phyloP scores from a whole-genome alignment of 139 green algal species.

The Nannochloris sp. region DNA sequence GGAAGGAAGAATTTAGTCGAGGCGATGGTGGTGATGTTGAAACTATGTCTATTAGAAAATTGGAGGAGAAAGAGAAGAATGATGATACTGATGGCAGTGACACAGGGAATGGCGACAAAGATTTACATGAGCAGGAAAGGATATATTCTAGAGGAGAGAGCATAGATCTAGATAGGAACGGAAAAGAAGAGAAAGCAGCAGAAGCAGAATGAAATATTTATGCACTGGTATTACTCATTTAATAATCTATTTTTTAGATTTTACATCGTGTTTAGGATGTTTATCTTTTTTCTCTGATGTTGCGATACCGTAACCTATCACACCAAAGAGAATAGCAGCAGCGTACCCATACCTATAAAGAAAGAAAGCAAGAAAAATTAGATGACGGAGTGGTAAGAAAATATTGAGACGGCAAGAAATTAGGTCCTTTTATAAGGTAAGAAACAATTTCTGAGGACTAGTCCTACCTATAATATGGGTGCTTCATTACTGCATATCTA shows the following conservation, averaged over 20 bases:
- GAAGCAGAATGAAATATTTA: neutral
- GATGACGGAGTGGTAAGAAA: too few relatives aligned
- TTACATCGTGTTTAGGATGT: neutral
- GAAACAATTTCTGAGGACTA: too few relatives aligned
- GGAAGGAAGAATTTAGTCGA: neutral
- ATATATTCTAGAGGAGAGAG: neutral
- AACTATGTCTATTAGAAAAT: too few relatives aligned
- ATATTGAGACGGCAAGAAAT: too few relatives aligned
- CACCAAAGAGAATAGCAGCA: neutral
- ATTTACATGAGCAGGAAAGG: neutral
- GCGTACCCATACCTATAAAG: neutral
- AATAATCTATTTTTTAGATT: neutral
- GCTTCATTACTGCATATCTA: constrained; percentile 11
- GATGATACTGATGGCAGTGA: too few relatives aligned
- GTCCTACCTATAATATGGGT: too few relatives aligned
- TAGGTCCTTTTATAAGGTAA: too few relatives aligned
- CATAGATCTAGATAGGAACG: neutral
- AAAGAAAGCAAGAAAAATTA: too few relatives aligned
- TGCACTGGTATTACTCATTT: too few relatives aligned
- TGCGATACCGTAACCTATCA: neutral
- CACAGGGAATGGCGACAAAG: too few relatives aligned
- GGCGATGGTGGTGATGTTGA: neutral
- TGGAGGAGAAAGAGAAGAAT: neutral
- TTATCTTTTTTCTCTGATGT: neutral
- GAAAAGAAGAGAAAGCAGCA: neutral